Base-by-base conservation (phyloP, 169 alveolate genomes). In the Eimeria necatrix region DNA sequence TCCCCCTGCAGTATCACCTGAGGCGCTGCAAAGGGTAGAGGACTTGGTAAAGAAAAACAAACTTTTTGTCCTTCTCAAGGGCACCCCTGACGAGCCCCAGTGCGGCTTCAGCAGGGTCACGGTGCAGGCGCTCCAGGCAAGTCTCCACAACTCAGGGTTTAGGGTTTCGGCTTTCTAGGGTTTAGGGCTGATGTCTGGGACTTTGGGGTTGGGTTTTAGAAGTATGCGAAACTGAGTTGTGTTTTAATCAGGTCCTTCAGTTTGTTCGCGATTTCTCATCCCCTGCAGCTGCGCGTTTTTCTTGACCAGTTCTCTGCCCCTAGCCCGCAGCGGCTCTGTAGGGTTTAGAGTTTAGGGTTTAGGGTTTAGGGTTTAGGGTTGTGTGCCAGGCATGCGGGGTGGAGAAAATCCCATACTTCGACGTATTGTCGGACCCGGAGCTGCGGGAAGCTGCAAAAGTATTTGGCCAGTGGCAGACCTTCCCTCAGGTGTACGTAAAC, bases 401-500 rank as follows among this genome's bases (percentile, higher is more conserved):
- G 5, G 59, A 32, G 6, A 12, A 32, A 20, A 74, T 74, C 18
- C 56, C 56, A 18, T 74, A 74, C 20, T 14, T 12, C n/a, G 85
- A 74, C 41, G 59, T 74, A 4, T 48, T 74, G n/a, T 12, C 22
- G 16, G 60, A 74, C 16, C 41, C 56, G 6, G 60, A 74, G 6
- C 4, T 74, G 16, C 20, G 85, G 14, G 16, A 4, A 41, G 85
- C 85, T 18, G 85, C 59, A 41, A 32, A 48, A 20, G 26, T 7
- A 18, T 74, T 10, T 41, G 49, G 85, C 12, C 24, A 4, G 14
- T 74, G 85, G 85, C 41, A 8, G 6, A 41, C 85, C 12, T 74
- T 41, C 14, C 85, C 85, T 48, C 85, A 74, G 85, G 60, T 74
- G 85, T 74, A 74, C 60, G 26, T 74, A 74, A 49, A 74, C 85